These are phyloP conservation scores for Speleostelium caveatum DNA, from an alignment of 78 protist genomes.

Conservation along the genomic window DNA sequence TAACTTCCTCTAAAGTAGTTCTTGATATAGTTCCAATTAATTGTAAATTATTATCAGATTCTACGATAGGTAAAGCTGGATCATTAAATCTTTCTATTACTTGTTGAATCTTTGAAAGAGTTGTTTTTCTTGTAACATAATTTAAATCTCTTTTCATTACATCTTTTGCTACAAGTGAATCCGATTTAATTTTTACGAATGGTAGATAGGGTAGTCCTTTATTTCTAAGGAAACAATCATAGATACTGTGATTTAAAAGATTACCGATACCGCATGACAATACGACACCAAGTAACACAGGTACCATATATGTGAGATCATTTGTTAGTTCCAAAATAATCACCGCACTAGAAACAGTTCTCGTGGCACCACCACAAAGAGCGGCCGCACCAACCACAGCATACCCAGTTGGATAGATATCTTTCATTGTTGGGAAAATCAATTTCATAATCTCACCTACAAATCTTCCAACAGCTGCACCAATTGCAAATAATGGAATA, in stretches of 20 bases:
- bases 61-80: conserved; percentile 21
- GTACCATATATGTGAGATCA: conserved; percentile 81
- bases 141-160: conserved; percentile 41
- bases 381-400: conserved; percentile 93
- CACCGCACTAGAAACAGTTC: conserved; percentile 83
- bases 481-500: conserved; percentile 84
- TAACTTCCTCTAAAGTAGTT: conserved; percentile 56
- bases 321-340: conserved; percentile 89
- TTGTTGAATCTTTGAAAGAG: not conserved
- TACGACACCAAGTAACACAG: conserved; percentile 83
- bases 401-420: conserved; percentile 85
- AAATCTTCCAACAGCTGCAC: conserved; percentile 86
- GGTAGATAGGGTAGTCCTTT: conserved; percentile 65
- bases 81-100: conserved; percentile 1
- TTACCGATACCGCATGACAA: conserved; percentile 79
- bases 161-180: conserved; percentile 21
- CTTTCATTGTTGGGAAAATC: conserved; percentile 46
- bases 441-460: conserved; percentile 81
- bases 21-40: conserved; percentile 63
- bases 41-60: conserved; percentile 1
- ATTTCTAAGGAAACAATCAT: conserved; percentile 56
- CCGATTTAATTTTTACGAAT: conserved; percentile 22
- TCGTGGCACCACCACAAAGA: conserved; percentile 86
- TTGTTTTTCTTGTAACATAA: conserved; percentile 39
- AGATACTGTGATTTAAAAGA: conserved; percentile 48